Percentiles rank a stretch among this genome's conserved stretches.
phyloP scores from a whole-genome alignment of 2,329 filamentous ascomycete species.

The Cladophialophora chaetospira region DNA sequence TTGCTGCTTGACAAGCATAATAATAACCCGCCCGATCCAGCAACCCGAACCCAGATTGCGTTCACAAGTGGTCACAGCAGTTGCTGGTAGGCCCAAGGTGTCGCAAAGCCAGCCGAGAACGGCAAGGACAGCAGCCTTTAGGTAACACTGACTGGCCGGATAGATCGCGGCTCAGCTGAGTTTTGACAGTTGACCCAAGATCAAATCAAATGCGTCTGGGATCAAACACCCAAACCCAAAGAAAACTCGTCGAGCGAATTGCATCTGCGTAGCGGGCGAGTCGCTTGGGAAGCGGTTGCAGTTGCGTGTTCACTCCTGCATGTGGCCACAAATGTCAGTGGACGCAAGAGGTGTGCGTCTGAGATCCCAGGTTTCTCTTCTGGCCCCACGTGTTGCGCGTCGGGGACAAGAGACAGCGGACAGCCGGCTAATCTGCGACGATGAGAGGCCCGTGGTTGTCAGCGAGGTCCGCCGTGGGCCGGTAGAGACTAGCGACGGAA shows the following conservation, averaged over 20 bases:
- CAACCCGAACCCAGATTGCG: conserved; percentile 9
- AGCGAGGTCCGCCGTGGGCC: background rate
- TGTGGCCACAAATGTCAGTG: background rate
- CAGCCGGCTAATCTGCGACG: background rate
- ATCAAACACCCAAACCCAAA: background rate
- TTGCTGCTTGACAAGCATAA: background rate
- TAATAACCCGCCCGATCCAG: conserved; percentile 7
- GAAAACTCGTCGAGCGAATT: conserved; percentile 1
- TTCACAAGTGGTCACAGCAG: conserved; percentile 2
- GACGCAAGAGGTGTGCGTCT: background rate
- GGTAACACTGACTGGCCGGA: background rate
- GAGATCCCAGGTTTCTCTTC: conserved; percentile 1
- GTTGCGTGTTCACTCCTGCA: background rate
- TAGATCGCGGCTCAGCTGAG: conserved; percentile 1
- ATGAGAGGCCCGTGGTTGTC: background rate
- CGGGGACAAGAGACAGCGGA: conserved; percentile 7
- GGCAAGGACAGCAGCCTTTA: background rate
- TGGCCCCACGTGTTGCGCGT: conserved; percentile 1
- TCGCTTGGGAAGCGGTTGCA: background rate
- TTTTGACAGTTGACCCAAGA: background rate
- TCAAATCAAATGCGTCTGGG: background rate
- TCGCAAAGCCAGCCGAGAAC: background rate
- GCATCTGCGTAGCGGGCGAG: background rate
- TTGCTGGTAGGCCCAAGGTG: background rate
- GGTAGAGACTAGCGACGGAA: background rate